These are phyloP conservation scores for Paramecium biaurelia DNA, from an alignment of 73 alveolate genomes.

Conservation along the genomic window DNA sequence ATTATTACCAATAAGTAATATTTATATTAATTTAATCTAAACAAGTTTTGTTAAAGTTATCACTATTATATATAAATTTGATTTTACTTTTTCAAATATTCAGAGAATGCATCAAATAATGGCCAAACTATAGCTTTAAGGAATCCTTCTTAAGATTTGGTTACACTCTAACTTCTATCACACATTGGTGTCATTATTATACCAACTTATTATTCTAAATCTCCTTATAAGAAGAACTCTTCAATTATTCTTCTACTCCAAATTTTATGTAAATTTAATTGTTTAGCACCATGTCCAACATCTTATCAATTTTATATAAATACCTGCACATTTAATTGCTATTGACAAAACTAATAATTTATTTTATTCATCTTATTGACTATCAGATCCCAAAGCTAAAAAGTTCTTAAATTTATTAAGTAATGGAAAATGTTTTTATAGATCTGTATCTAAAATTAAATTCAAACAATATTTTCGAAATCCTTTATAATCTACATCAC, in stretches of 20 bases:
- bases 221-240: slow-evolving; percentile 56
- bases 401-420: slow-evolving; percentile 19
- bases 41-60: background rate
- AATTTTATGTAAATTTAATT: slow-evolving; percentile 40
- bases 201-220: slow-evolving; percentile 11
- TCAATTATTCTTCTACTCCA: slow-evolving; percentile 51
- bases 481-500: slow-evolving; percentile 19
- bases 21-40: background rate
- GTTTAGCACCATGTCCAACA: slow-evolving; percentile 60
- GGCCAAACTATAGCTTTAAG: slow-evolving; percentile 45
- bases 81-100: background rate
- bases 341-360: slow-evolving; percentile 74
- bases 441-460: slow-evolving; percentile 32
- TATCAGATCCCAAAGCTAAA: background rate
- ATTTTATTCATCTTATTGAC: slow-evolving; percentile 68
- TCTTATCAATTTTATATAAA: background rate
- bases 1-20: background rate
- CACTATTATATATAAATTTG: background rate
- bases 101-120: background rate
- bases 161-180: slow-evolving; percentile 41
- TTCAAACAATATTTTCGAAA: slow-evolving; percentile 40
- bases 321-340: slow-evolving; percentile 67
- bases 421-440: slow-evolving; percentile 27
- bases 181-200: slow-evolving; percentile 53
- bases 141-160: slow-evolving; percentile 60